A percentile compares a stretch with the other conserved stretches of the same genome.
Evolutionary conservation across 1,284 basidiomycete genomes (phyloP).

Genomic region (Microbotryomycetes sp.): DNA sequence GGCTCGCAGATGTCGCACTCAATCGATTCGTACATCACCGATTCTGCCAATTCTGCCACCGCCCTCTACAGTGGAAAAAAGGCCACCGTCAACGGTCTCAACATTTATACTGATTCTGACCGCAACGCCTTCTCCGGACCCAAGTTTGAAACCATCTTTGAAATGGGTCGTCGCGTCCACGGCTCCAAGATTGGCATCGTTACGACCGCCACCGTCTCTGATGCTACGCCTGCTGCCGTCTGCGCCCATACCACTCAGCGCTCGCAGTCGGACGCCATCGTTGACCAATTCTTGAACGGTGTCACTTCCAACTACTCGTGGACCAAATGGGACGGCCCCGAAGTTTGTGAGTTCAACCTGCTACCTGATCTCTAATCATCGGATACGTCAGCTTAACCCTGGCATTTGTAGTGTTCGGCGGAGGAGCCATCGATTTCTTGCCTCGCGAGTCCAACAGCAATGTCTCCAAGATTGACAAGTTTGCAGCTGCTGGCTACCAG

Average conservation of each 20-base stretch:
- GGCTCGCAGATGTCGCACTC: constrained; percentile 38
- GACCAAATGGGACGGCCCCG: constrained; percentile 42
- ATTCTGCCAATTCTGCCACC: constrained; percentile 47
- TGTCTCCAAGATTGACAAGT: constrained; percentile 38
- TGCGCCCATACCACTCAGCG: constrained; percentile 41
- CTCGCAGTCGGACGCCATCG: constrained; percentile 39
- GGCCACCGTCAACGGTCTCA: constrained; percentile 45
- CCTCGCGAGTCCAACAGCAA: constrained; percentile 32
- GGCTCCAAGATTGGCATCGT: constrained; percentile 44
- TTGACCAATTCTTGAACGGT: constrained; percentile 43
- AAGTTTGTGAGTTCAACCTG: constrained; percentile 23
- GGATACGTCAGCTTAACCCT: neutral
- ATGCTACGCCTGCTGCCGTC: constrained; percentile 44
- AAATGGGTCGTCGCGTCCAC: constrained; percentile 31
- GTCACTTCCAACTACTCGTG: constrained; percentile 41
- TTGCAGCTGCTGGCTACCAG: constrained; percentile 42
- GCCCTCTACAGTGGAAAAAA: constrained; percentile 44
- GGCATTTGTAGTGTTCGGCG: constrained; percentile 15
- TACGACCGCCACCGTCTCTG: constrained; percentile 41
- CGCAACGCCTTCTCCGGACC: constrained; percentile 40
- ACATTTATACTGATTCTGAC: constrained; percentile 38
- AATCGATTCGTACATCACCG: constrained; percentile 37
- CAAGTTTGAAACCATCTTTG: constrained; percentile 41
- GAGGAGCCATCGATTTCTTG: constrained; percentile 24
- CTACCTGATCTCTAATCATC: neutral